phyloP scores from a whole-genome alignment of 352 stramenopile species.

The Pythium chondricola region DNA sequence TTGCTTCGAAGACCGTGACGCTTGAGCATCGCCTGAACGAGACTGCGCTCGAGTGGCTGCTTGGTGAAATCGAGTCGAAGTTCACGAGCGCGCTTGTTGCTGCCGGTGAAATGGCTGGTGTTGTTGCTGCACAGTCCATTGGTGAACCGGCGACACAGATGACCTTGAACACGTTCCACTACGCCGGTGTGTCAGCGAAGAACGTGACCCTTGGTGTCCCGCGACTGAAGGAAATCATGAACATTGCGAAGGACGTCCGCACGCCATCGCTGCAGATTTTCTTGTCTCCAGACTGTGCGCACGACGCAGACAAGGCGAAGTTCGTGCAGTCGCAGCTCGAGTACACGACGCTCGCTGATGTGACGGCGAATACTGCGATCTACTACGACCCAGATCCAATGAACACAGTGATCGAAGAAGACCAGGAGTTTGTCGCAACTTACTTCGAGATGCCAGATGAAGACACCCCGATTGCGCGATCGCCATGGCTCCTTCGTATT shows the following conservation, averaged over 20 bases:
- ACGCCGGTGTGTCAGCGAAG: slow-evolving; percentile 98
- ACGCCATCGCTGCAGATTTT: slow-evolving; percentile 96
- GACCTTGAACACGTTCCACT: slow-evolving; percentile 99
- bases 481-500: slow-evolving; percentile 98
- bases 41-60: slow-evolving; percentile 93
- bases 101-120: slow-evolving; percentile 97
- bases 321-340: slow-evolving; percentile 94
- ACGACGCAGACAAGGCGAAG: slow-evolving; percentile 84
- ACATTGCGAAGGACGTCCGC: slow-evolving; percentile 97
- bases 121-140: slow-evolving; percentile 98
- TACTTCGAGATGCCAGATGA: slow-evolving; percentile 98
- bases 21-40: slow-evolving; percentile 95
- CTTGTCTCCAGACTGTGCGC: slow-evolving; percentile 84
- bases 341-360: slow-evolving; percentile 95
- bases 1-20: slow-evolving; percentile 96
- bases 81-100: slow-evolving; percentile 94
- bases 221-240: slow-evolving; percentile 99
- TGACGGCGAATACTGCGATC: slow-evolving; percentile 97
- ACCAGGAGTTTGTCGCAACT: slow-evolving; percentile 96
- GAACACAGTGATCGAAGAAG: slow-evolving; percentile 95
- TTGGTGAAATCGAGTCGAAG: slow-evolving; percentile 96
- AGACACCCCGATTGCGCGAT: slow-evolving; percentile 91
- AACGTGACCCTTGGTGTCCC: slow-evolving; percentile 99
- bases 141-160: slow-evolving; percentile 99
- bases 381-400: slow-evolving; percentile 98